Evolutionary conservation across 345 rosid species (phyloP), one percentile per base, ranked within the genome.

Genomic region (Triadica sebifera): DNA sequence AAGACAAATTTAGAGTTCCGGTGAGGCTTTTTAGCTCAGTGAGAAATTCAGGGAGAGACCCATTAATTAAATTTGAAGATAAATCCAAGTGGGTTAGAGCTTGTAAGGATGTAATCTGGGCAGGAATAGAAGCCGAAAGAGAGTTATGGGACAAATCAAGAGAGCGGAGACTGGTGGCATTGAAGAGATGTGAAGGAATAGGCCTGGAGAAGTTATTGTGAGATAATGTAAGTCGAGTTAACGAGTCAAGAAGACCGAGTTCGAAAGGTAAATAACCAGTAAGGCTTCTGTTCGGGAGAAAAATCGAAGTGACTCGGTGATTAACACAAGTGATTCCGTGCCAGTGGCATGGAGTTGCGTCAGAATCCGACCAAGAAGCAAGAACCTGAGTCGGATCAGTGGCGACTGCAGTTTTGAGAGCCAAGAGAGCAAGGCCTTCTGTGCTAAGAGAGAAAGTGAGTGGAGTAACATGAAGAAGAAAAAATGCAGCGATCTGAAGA

Each of bases 261-360:
- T 93, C 97, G 0, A 95, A 93, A 2, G 98, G 98, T n/a, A 93
- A 81, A 85, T 93, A 93, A 47, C 98, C 98, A 0, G 87, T 80
- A 3, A 93, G 79, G 20, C 75, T 78, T 74, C 77, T 87, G 70
- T 84, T 76, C 25, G 92, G 77, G 69, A 93, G 93, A 7, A 74
- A 57, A 22, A 93, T 67, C 0, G 96, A 85, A 49, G 89, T 83
- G 83, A 95, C 98, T 51, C 92, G 82, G 74, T 76, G 81, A 20
- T 78, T 77, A 47, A 79, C 75, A 82, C 99, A 95, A 72, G 57
- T 74, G 81, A 95, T 74, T 37, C 94, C 98, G 0, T 65, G 65
- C 99, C 99, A 95, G 79, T 80, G 93, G 71, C 99, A 95, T 0
- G 99, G 99, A 11, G 84, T 87, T 3, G 78, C 50, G 80, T 95